Conservation (phyloP, 208 protist species). For the Trypanosoma caninum region DNA sequence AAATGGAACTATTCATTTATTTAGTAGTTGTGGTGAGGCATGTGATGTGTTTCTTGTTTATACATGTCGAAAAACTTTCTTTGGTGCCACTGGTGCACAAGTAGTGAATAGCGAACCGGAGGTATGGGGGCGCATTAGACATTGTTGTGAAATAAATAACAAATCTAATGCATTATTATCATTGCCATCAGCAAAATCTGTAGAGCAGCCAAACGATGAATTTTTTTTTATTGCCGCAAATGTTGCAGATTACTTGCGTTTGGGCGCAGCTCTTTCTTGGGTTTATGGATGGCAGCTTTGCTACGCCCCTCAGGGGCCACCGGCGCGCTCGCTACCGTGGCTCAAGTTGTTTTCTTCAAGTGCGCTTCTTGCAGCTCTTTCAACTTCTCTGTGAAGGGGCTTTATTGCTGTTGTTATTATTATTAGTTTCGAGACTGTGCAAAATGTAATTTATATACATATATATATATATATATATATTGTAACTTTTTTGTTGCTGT, state of each 20-base stretch:
- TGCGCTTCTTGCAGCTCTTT: conserved; percentile 15
- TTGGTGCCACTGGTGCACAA: not conserved
- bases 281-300: conserved; percentile 79
- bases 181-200: not conserved
- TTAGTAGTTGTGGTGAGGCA: conserved; percentile 16
- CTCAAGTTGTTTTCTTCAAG: conserved; percentile 33
- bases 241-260: conserved; percentile 57
- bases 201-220: too few relatives aligned
- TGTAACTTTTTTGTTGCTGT: conserved; percentile 2
- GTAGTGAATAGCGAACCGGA: conserved; percentile 1
- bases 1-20: not conserved
- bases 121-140: conserved; percentile 18
- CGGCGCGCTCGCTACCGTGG: conserved; percentile 45
- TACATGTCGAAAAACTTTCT: not conserved
- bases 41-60: conserved; percentile 26
- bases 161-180: not conserved
- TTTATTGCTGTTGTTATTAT: not conserved
- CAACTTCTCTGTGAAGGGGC: not conserved
- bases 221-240: conserved; percentile 57
- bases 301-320: conserved; percentile 45
- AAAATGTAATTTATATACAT: conserved; percentile 11
- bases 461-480: not conserved
- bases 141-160: not conserved
- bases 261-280: conserved; percentile 59
- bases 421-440: not conserved